phyloP scores from a whole-genome alignment of 1,139 yeast species.

The Zygoascus sp. region DNA sequence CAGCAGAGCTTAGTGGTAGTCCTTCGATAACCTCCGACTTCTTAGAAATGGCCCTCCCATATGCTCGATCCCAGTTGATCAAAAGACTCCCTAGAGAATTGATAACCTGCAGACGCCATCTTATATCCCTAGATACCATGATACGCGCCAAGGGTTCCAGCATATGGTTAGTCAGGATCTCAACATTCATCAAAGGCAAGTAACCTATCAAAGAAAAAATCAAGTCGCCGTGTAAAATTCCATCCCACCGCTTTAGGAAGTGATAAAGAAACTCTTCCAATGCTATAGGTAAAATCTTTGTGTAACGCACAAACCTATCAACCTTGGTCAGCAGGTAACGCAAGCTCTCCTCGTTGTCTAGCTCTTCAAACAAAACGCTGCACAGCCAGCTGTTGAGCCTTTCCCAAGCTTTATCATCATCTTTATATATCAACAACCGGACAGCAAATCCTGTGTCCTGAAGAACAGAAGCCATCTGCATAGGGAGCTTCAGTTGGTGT shows the following conservation, averaged over 20 bases:
- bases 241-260: constrained; percentile 20
- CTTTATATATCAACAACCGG: constrained; percentile 24
- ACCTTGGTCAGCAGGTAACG: constrained; percentile 17
- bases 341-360: constrained; percentile 12
- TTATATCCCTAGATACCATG: constrained; percentile 6
- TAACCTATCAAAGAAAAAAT: constrained; percentile 19
- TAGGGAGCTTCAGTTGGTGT: constrained; percentile 26
- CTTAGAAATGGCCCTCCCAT: constrained; percentile 15
- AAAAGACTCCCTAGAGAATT: constrained; percentile 13
- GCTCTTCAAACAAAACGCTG: constrained; percentile 19
- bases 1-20: constrained; percentile 3
- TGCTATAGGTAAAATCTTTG: constrained; percentile 24
- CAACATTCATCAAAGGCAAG: constrained; percentile 19
- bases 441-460: constrained; percentile 23
- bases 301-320: constrained; percentile 19
- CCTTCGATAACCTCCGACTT: constrained; percentile 11
- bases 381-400: constrained; percentile 28
- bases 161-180: constrained; percentile 13
- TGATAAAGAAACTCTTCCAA: constrained; percentile 23
- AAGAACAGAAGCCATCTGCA: constrained; percentile 26
- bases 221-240: constrained; percentile 10
- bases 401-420: constrained; percentile 23
- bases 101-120: constrained; percentile 12
- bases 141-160: constrained; percentile 18
- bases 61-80: constrained; percentile 15